These are phyloP conservation scores for Phycomyces nitens DNA, from an alignment of 192 early-diverging fungal genomes.

Conservation along the genomic window DNA sequence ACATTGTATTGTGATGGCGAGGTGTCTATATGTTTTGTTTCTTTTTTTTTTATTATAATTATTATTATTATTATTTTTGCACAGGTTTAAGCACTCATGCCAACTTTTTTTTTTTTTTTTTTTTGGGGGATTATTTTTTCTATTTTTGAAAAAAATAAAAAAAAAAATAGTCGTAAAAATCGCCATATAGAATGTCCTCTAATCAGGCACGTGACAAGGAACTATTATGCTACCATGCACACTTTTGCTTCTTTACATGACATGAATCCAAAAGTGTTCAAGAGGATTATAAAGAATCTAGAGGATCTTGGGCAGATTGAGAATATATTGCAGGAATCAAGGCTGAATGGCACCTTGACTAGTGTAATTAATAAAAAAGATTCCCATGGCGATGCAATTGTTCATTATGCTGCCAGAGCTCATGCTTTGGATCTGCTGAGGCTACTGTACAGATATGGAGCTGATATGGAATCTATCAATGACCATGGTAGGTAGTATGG, in stretches of 20 bases:
- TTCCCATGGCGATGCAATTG: slow-evolving; percentile 34
- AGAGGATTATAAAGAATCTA: background rate
- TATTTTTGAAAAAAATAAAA: background rate
- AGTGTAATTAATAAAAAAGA: slow-evolving; percentile 17
- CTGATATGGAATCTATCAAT: slow-evolving; percentile 30
- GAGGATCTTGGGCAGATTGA: background rate
- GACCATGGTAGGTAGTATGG: slow-evolving; percentile 32
- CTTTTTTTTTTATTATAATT: too few relatives aligned
- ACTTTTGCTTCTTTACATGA: too few relatives aligned
- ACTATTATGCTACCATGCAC: too few relatives aligned
- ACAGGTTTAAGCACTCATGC: too few relatives aligned
- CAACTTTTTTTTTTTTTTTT: too few relatives aligned
- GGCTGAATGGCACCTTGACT: background rate
- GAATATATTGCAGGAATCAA: background rate
- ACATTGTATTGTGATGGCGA: background rate
- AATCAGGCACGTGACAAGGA: too few relatives aligned
- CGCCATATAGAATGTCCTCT: too few relatives aligned
- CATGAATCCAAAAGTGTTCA: too few relatives aligned
- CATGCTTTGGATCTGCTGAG: slow-evolving; percentile 18
- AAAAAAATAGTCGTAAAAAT: background rate
- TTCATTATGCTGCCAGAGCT: slow-evolving; percentile 42
- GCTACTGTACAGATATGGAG: slow-evolving; percentile 20
- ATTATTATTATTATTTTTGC: too few relatives aligned
- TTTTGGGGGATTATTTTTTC: too few relatives aligned
- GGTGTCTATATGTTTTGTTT: background rate